Conservation (phyloP, 257 asterid species). For the Mitragyna speciosa region DNA sequence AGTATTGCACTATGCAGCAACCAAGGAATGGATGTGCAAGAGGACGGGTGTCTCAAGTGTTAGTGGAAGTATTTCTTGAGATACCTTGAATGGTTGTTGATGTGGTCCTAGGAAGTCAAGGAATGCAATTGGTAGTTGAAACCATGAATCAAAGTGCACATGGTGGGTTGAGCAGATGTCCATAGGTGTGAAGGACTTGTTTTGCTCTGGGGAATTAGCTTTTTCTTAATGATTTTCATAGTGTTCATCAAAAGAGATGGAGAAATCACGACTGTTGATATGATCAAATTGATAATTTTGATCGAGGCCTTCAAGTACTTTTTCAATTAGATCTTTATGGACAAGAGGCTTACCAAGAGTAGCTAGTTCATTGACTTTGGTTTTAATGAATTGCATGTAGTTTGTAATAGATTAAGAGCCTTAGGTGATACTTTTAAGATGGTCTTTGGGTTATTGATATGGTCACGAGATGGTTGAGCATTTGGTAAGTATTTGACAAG, state of each 20-base stretch:
- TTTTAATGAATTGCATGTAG: background rate
- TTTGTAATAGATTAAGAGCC: background rate
- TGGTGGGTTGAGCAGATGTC: background rate
- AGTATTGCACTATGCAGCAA: background rate
- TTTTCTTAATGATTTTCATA: constrained; percentile 6
- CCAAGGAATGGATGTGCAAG: background rate
- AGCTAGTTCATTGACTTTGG: background rate
- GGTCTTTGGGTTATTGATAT: constrained; percentile 16
- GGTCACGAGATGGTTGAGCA: constrained; percentile 13
- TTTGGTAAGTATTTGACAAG: background rate
- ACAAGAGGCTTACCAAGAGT: constrained; percentile 9
- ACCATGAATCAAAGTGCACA: background rate
- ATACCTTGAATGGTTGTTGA: background rate
- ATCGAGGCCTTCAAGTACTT: background rate
- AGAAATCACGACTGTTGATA: background rate
- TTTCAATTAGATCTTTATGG: constrained; percentile 3
- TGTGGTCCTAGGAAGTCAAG: background rate
- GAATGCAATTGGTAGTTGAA: background rate
- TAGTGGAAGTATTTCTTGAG: background rate
- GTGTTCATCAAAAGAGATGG: constrained; percentile 13
- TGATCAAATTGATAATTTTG: constrained; percentile 6
- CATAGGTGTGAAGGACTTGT: background rate
- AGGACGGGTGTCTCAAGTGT: background rate
- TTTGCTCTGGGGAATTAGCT: background rate
- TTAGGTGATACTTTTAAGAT: background rate